Percentiles rank a stretch among this genome's conserved stretches.
Evolutionary conservation across 192 early-diverging fungal genomes (phyloP).

Genomic region (Podila clonocystis): DNA sequence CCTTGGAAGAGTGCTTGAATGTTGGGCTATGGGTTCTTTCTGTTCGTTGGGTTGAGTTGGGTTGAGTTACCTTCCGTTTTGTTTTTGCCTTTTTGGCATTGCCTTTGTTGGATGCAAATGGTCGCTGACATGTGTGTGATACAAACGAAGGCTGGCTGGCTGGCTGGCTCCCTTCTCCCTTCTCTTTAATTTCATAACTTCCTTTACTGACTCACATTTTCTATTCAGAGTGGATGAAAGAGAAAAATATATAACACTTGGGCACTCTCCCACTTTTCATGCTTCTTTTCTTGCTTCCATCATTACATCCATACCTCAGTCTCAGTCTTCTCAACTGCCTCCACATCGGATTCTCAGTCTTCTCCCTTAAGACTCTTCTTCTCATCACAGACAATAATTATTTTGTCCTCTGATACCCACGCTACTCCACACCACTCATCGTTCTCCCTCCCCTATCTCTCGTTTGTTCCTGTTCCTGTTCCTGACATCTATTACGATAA

Average conservation of each 20-base stretch:
- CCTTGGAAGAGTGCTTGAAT: no score
- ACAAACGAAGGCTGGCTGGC: background rate
- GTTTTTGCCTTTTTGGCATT: no score
- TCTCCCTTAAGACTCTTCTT: background rate
- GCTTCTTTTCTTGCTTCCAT: background rate
- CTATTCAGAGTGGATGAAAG: background rate
- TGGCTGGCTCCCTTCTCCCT: background rate
- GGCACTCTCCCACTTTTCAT: background rate
- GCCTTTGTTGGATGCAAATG: background rate
- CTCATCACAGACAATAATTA: background rate
- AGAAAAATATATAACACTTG: background rate
- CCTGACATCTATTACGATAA: background rate
- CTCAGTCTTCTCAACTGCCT: background rate
- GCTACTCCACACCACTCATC: background rate
- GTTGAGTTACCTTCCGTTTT: no score
- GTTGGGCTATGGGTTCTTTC: no score
- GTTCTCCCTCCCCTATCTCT: background rate
- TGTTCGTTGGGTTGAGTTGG: no score
- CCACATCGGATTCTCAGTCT: slow-evolving; percentile 3
- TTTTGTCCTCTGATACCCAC: background rate
- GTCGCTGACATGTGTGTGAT: slow-evolving; percentile 4
- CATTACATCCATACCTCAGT: background rate
- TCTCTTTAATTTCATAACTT: background rate
- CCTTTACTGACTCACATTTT: background rate
- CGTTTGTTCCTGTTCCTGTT: background rate